Evolutionary conservation across 129 eudicot species (phyloP).

Genomic region (Flaveria linearis): DNA sequence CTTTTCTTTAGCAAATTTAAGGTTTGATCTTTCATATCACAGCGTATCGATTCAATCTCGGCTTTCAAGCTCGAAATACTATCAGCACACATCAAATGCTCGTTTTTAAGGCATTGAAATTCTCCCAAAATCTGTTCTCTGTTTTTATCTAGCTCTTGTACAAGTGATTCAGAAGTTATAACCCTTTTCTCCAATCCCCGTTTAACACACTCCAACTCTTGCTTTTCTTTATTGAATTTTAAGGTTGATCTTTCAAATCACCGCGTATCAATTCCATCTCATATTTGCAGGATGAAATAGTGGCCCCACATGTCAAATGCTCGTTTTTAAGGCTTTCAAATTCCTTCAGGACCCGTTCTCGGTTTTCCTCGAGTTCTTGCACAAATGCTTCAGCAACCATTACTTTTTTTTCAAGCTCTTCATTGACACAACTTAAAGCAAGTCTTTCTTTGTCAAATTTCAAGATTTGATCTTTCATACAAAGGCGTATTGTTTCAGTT

Average conservation of each 20-base stretch:
- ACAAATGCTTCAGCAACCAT: constrained; percentile 44
- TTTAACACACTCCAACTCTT: constrained; percentile 46
- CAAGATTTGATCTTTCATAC: constrained; percentile 17
- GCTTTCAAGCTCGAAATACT: constrained; percentile 52
- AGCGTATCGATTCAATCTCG: constrained; percentile 54
- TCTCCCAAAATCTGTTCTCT: constrained; percentile 69
- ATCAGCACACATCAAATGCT: constrained; percentile 68
- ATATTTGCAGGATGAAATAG: constrained; percentile 50
- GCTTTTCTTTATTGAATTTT: constrained; percentile 52
- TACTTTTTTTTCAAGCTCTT: constrained; percentile 25
- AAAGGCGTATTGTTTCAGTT: constrained; percentile 1
- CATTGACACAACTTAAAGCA: constrained; percentile 18
- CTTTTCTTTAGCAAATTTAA: constrained; percentile 61
- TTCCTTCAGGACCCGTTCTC: constrained; percentile 22
- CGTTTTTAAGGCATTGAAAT: constrained; percentile 62
- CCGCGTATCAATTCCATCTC: constrained; percentile 64
- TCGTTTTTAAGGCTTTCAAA: constrained; percentile 67
- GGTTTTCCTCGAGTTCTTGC: constrained; percentile 82
- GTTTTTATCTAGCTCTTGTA: constrained; percentile 84
- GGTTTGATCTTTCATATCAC: constrained; percentile 56
- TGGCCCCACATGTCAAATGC: constrained; percentile 62
- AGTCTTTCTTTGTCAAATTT: constrained; percentile 17
- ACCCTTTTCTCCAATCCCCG: constrained; percentile 77
- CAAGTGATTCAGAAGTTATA: constrained; percentile 60
- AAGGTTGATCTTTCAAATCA: constrained; percentile 58